phyloP scores from a whole-genome alignment of 768 basidiomycete genomes.

The Gautieria morchelliformis region DNA sequence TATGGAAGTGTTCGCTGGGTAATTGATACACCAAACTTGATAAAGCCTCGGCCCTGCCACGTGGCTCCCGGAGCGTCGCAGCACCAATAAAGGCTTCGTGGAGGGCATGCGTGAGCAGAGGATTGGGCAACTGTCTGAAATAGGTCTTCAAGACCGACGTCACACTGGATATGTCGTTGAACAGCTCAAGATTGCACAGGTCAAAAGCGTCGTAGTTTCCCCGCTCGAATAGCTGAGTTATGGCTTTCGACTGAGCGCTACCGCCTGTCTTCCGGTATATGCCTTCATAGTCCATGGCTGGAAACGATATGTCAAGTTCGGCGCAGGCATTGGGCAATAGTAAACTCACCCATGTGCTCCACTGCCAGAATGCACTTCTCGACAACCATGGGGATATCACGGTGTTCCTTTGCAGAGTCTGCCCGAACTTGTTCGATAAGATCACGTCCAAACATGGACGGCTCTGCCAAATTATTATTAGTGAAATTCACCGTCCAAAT shows the following conservation, averaged over 20 bases:
- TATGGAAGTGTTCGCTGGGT: constrained; percentile 82
- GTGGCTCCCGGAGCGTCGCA: constrained; percentile 52
- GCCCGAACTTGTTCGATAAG: constrained; percentile 73
- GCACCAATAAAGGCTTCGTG: constrained; percentile 86
- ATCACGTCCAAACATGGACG: constrained; percentile 90
- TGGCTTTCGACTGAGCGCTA: constrained; percentile 80
- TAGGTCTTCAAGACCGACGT: constrained; percentile 97
- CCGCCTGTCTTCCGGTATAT: constrained; percentile 98
- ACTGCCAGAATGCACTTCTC: constrained; percentile 96
- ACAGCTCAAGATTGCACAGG: constrained; percentile 73
- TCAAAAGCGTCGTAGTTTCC: constrained; percentile 88
- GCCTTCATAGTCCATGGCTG: constrained; percentile 92
- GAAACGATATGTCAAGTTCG: neutral
- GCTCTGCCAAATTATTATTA: constrained; percentile 33
- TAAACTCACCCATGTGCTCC: constrained; percentile 62
- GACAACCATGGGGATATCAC: constrained; percentile 70
- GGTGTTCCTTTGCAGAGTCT: constrained; percentile 31
- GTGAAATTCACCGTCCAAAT: constrained; percentile 17
- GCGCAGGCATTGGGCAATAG: neutral
- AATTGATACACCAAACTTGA: constrained; percentile 64
- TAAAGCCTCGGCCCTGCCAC: constrained; percentile 49
- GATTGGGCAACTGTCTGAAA: constrained; percentile 86
- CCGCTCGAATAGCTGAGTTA: constrained; percentile 90
- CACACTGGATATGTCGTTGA: constrained; percentile 95
- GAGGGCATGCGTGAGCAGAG: constrained; percentile 81